Evolutionary conservation across 192 early-diverging fungal species (phyloP).

Genomic region (Podila clonocystis): DNA sequence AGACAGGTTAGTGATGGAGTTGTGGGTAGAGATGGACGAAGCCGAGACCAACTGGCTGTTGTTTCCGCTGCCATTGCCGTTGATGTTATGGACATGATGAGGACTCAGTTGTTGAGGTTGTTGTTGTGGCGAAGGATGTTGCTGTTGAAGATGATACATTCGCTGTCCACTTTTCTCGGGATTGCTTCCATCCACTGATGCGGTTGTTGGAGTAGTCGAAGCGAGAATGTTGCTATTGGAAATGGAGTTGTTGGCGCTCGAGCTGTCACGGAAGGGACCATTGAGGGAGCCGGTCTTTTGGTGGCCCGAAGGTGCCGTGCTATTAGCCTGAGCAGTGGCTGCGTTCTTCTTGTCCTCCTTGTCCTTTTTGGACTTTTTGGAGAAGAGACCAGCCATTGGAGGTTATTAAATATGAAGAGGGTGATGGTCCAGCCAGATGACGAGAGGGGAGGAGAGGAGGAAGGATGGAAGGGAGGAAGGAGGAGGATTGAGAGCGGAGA

Average conservation of each 20-base stretch:
- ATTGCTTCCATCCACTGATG: not conserved
- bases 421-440: not conserved
- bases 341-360: constrained; percentile 46
- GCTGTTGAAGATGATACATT: constrained; percentile 11
- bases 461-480: not conserved
- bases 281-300: not conserved
- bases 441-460: constrained; percentile 1
- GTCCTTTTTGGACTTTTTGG: constrained; percentile 47
- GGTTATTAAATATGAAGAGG: not conserved
- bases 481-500: not conserved
- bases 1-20: constrained; percentile 8
- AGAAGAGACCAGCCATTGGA: constrained; percentile 44
- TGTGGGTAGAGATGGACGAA: constrained; percentile 13
- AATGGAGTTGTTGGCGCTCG: constrained; percentile 24
- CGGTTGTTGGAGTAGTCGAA: not conserved
- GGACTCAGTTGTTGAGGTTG: not conserved
- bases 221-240: constrained; percentile 5
- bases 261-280: constrained; percentile 27
- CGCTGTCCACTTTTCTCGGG: not conserved
- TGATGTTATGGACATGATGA: constrained; percentile 19
- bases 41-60: constrained; percentile 1
- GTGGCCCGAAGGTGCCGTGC: constrained; percentile 2
- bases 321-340: not conserved
- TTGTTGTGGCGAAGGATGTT: not conserved
- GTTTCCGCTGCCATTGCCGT: constrained; percentile 15